Evolutionary conservation across 768 basidiomycete species (phyloP).

Genomic region (Boletus rubescentipes): DNA sequence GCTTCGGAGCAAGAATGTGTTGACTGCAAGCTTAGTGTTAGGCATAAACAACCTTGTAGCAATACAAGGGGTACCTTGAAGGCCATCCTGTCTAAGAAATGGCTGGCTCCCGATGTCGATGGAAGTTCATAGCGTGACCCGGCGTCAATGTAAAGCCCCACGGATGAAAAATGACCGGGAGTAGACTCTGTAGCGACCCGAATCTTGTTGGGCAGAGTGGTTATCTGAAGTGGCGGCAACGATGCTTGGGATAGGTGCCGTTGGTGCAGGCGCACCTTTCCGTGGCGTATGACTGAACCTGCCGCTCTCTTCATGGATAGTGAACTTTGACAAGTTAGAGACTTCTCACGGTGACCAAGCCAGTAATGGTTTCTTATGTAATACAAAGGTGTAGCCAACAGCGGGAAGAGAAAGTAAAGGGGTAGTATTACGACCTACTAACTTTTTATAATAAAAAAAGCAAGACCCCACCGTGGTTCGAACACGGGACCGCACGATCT

Average conservation of each 20-base stretch:
- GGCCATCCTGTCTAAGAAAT: constrained; percentile 93
- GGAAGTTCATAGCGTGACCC: constrained; percentile 86
- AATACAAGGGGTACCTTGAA: constrained; percentile 70
- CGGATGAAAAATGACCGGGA: constrained; percentile 91
- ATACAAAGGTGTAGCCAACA: background rate
- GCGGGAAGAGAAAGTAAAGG: background rate
- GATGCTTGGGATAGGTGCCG: constrained; percentile 28
- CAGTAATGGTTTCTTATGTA: constrained; percentile 4
- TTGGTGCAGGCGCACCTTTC: constrained; percentile 25
- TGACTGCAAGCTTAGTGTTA: constrained; percentile 46
- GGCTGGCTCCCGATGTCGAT: constrained; percentile 74
- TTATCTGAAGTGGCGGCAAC: constrained; percentile 54
- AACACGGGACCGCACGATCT: constrained; percentile 60
- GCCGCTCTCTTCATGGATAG: constrained; percentile 41
- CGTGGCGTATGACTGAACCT: constrained; percentile 39
- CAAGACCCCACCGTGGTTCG: constrained; percentile 53
- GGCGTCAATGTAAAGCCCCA: constrained; percentile 92
- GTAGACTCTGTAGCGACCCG: constrained; percentile 88
- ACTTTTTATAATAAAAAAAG: constrained; percentile 7
- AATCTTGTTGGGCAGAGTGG: constrained; percentile 88
- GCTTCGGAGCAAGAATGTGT: constrained; percentile 69
- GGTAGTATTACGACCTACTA: too few species aligned
- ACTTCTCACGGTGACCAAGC: background rate
- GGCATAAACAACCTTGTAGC: background rate
- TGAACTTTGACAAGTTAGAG: constrained; percentile 2